Evolutionary conservation across 306 rosid genomes (phyloP).

Genomic region (Rubus parviflorus): DNA sequence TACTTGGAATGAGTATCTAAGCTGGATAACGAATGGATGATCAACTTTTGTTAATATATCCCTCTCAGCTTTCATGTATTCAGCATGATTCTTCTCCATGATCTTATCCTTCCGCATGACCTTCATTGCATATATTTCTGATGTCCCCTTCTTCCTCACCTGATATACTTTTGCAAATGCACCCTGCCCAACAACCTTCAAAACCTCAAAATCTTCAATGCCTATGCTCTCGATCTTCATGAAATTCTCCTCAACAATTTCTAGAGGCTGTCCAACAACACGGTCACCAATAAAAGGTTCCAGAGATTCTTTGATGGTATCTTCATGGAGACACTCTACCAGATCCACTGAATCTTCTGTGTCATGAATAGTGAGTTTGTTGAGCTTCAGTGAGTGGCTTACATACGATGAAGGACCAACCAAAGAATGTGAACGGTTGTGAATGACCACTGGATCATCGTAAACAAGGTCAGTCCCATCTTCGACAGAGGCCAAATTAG

Average conservation of each 20-base stretch:
- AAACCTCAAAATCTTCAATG: slow-evolving; percentile 84
- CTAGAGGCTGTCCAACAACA: slow-evolving; percentile 33
- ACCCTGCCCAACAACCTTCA: slow-evolving; percentile 97
- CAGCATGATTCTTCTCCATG: slow-evolving; percentile 94
- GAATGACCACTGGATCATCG: slow-evolving; percentile 76
- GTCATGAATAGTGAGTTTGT: slow-evolving; percentile 71
- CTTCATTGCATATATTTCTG: slow-evolving; percentile 95
- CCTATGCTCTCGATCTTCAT: slow-evolving; percentile 53
- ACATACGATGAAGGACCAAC: slow-evolving; percentile 87
- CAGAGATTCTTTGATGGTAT: slow-evolving; percentile 36
- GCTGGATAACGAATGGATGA: slow-evolving; percentile 87
- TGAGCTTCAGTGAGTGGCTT: slow-evolving; percentile 73
- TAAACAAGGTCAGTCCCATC: slow-evolving; percentile 57
- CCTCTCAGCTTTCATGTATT: slow-evolving; percentile 98
- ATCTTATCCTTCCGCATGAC: slow-evolving; percentile 97
- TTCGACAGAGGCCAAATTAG: slow-evolving; percentile 32
- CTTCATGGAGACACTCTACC: slow-evolving; percentile 32
- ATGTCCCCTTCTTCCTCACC: slow-evolving; percentile 88
- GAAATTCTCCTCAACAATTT: slow-evolving; percentile 33
- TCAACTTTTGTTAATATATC: slow-evolving; percentile 80
- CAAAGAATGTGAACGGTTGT: slow-evolving; percentile 79
- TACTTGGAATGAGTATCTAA: slow-evolving; percentile 96
- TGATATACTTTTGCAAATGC: slow-evolving; percentile 96
- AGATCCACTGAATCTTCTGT: slow-evolving; percentile 50
- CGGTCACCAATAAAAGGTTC: slow-evolving; percentile 34